These are phyloP conservation scores for Globisporangium lucens DNA, from an alignment of 352 stramenopile species.

Conservation along the genomic window DNA sequence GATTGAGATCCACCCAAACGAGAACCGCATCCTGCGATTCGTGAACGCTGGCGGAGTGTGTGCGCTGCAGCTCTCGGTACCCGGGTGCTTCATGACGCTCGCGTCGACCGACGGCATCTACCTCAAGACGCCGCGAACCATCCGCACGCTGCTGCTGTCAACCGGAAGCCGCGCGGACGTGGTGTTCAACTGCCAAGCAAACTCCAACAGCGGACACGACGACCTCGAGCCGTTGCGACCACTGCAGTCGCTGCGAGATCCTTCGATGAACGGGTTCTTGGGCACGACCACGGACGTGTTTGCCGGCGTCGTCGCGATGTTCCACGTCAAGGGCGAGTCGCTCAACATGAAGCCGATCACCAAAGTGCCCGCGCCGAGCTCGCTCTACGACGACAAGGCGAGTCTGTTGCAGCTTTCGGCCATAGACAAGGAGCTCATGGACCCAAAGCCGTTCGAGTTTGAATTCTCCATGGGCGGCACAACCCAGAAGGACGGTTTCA, in stretches of 20 bases:
- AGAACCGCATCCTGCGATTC: constrained; percentile 59
- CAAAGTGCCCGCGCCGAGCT: constrained; percentile 29
- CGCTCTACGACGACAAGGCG: constrained; percentile 38
- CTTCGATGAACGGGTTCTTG: constrained; percentile 40
- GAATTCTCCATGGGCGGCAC: constrained; percentile 52
- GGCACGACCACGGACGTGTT: constrained; percentile 58
- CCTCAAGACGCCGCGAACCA: constrained; percentile 30
- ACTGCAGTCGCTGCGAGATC: constrained; percentile 49
- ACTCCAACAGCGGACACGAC: constrained; percentile 12
- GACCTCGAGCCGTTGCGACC: constrained; percentile 40
- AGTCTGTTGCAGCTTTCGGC: constrained; percentile 36
- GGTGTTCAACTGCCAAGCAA: constrained; percentile 50
- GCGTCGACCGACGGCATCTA: constrained; percentile 63
- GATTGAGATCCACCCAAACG: constrained; percentile 45
- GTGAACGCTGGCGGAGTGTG: constrained; percentile 56
- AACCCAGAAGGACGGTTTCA: constrained; percentile 52
- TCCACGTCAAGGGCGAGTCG: constrained; percentile 48
- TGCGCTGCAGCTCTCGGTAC: constrained; percentile 53
- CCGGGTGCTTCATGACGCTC: constrained; percentile 53
- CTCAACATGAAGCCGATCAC: constrained; percentile 28
- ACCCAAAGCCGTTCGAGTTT: constrained; percentile 41
- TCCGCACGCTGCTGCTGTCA: constrained; percentile 47
- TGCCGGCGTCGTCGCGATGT: constrained; percentile 49
- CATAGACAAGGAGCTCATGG: constrained; percentile 30
- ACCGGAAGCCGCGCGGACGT: constrained; percentile 60